Evolutionary conservation across 148 eudicot species (phyloP).

Genomic region (Agrostemma githago): DNA sequence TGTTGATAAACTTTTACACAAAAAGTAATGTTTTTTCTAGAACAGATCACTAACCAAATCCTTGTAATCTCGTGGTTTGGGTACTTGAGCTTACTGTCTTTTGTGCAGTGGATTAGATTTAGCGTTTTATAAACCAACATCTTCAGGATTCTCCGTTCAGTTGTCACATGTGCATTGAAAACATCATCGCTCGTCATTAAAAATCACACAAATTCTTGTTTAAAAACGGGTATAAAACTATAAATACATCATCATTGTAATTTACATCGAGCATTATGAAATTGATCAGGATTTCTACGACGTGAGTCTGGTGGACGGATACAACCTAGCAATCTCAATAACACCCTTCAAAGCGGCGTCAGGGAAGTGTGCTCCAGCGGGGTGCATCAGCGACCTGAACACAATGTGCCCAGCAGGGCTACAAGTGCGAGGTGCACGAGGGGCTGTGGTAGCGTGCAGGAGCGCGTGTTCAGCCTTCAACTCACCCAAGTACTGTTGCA

Average conservation of each 20-base stretch:
- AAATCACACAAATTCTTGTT: too few relatives aligned
- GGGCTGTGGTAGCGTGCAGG: constrained; percentile 73
- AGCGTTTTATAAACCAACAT: not conserved
- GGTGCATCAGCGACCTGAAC: constrained; percentile 86
- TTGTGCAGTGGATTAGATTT: not conserved
- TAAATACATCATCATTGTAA: too few relatives aligned
- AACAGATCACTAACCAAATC: not conserved
- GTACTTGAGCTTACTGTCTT: constrained; percentile 5
- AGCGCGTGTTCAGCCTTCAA: constrained; percentile 93
- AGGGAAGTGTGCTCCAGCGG: constrained; percentile 65
- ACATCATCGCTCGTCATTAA: not conserved
- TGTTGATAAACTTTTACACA: not conserved
- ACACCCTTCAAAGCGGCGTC: constrained; percentile 54
- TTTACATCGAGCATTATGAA: too few relatives aligned
- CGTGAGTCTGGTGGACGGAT: constrained; percentile 90
- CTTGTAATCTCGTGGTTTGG: not conserved
- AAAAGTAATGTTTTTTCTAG: constrained; percentile 1
- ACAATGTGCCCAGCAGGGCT: constrained; percentile 82
- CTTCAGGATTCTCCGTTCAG: not conserved
- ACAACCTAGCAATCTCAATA: constrained; percentile 74
- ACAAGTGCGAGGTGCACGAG: constrained; percentile 59
- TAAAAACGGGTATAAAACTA: too few relatives aligned
- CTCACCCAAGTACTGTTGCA: constrained; percentile 86
- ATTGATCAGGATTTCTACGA: constrained; percentile 67
- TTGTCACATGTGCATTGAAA: not conserved